phyloP scores from a whole-genome alignment of 768 basidiomycete species.

The Dioszegia crocea region DNA sequence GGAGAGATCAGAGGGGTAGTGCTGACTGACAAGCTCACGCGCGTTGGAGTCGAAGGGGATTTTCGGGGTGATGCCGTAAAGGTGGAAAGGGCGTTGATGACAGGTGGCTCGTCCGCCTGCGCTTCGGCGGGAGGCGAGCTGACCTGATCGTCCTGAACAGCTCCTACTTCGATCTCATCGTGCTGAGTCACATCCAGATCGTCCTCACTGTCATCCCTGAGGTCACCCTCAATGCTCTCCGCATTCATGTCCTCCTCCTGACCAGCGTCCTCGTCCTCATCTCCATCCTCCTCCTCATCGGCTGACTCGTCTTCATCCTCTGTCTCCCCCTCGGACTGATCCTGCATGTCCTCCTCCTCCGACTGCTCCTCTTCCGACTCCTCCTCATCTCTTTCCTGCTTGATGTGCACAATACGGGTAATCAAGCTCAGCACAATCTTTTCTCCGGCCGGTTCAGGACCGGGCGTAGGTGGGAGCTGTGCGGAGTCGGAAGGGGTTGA shows the following conservation, averaged over 20 bases:
- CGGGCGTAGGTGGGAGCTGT: background rate
- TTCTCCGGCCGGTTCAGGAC: background rate
- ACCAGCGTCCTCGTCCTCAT: background rate
- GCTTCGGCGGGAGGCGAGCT: too few relatives aligned
- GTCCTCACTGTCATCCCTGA: background rate
- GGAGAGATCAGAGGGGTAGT: background rate
- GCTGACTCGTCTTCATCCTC: slow-evolving; percentile 5
- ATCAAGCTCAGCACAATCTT: slow-evolving; percentile 12
- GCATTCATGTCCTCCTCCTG: background rate
- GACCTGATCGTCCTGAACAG: background rate
- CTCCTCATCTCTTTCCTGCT: background rate
- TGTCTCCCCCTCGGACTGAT: background rate
- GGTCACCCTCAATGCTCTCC: background rate
- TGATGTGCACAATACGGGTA: background rate
- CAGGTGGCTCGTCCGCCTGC: too few relatives aligned
- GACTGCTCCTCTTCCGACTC: slow-evolving; percentile 1
- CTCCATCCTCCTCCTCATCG: background rate
- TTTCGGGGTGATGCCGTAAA: background rate
- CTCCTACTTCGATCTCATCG: background rate
- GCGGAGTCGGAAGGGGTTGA: too few relatives aligned
- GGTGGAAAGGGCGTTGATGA: background rate
- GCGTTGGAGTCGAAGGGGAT: background rate
- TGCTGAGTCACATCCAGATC: background rate
- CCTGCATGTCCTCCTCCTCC: too few relatives aligned
- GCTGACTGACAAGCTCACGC: background rate